phyloP scores from a whole-genome alignment of 2,329 filamentous ascomycete genomes.

The Penicillium sp. region DNA sequence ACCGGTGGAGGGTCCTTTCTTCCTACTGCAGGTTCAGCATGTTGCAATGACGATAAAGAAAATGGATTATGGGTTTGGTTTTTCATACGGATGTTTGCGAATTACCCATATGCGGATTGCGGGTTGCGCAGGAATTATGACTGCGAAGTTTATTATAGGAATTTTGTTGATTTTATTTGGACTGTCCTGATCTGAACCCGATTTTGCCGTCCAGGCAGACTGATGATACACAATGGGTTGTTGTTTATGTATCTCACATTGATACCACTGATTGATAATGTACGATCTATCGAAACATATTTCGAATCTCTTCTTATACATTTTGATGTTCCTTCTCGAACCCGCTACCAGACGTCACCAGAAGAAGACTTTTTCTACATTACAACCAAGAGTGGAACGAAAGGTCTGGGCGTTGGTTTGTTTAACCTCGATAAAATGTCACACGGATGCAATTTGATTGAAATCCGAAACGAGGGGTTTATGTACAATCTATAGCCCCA shows the following conservation, averaged over 20 bases:
- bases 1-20: conserved; percentile 5
- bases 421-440: not conserved
- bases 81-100: not conserved
- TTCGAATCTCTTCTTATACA: not conserved
- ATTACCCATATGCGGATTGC: not conserved
- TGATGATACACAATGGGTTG: not conserved
- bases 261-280: conserved; percentile 11
- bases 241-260: conserved; percentile 11
- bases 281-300: not conserved
- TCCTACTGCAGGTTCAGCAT: conserved; percentile 39
- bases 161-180: not conserved
- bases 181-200: not conserved
- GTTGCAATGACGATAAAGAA: conserved; percentile 29
- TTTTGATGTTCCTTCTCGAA: not conserved
- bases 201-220: not conserved
- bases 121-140: not conserved
- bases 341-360: not conserved
- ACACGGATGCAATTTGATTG: not conserved
- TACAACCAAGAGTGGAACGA: too few species aligned
- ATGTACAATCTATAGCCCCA: not conserved
- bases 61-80: conserved; percentile 11
- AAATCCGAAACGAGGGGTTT: not conserved
- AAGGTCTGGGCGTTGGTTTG: too few species aligned
- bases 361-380: not conserved
- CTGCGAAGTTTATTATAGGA: not conserved